Conservation (phyloP, 1,284 basidiomycete species). For the Tremellales sp. region DNA sequence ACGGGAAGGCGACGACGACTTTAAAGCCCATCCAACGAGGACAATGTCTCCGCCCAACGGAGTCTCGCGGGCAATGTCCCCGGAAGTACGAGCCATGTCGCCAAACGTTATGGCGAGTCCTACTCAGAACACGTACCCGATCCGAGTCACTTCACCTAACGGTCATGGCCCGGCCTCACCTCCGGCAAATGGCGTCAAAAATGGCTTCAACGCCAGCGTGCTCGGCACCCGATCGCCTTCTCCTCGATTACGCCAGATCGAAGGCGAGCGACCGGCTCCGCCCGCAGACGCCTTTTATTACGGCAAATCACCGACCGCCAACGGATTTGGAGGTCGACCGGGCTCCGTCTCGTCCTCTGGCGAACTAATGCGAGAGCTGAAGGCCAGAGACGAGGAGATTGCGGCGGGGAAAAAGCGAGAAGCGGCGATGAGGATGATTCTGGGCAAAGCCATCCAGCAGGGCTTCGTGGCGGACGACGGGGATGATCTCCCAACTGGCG, state of each 20-base stretch:
- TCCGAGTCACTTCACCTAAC: constrained; percentile 55
- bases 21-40: too few species aligned
- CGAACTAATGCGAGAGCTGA: constrained; percentile 71
- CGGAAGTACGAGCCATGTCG: too few species aligned
- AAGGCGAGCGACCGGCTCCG: constrained; percentile 36
- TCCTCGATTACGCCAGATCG: constrained; percentile 32
- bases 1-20: constrained; percentile 63
- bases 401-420: constrained; percentile 74
- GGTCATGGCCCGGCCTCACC: constrained; percentile 24
- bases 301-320: constrained; percentile 57
- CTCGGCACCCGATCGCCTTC: constrained; percentile 43
- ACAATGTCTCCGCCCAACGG: constrained; percentile 51
- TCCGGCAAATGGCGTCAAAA: constrained; percentile 14
- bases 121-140: constrained; percentile 52
- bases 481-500: constrained; percentile 46
- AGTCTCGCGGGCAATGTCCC: constrained; percentile 29
- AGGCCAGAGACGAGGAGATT: constrained; percentile 73
- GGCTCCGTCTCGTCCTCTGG: constrained; percentile 57
- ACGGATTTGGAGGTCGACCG: constrained; percentile 51
- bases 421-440: constrained; percentile 78
- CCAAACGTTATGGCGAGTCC: constrained; percentile 42
- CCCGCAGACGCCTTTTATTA: constrained; percentile 60
- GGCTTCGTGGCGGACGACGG: constrained; percentile 71
- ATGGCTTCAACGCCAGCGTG: constrained; percentile 38
- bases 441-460: constrained; percentile 70